Base-by-base conservation (phyloP, 2,329 filamentous ascomycete species). In the Cladosporium halotolerans region DNA sequence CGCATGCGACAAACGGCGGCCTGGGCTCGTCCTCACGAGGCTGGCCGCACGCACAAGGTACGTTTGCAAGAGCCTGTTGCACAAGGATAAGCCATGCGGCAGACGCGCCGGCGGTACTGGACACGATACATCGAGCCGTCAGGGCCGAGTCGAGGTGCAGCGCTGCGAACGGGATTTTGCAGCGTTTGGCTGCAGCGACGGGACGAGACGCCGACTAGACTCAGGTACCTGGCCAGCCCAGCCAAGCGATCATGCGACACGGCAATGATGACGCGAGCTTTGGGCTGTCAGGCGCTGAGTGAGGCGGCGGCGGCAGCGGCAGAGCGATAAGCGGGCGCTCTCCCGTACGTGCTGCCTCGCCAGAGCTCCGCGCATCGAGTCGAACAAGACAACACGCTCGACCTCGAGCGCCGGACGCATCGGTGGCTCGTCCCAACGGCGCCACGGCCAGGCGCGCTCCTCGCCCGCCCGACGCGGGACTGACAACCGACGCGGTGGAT, bases 1-100 rank as follows among this genome's bases (percentile, higher is more conserved):
- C 69, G 36, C 63, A 63, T 39, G 68, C 70, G 45, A 68, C 73
- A 50, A 65, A 67, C 61, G 69, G 64, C 53, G 44, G 48, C 38
- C 31, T 51, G n/a, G 48, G 48, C 10, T 40, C 48, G n/a, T 31
- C 39, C 13, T 40, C 48, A 9, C 48, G 28, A 23, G 48, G 48
- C 3, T 51, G 48, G 48, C 48, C 48, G 31, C 19, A 40, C 32
- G 40, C 48, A 44, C 48, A 51, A 51, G 48, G 48, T 51, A 51
- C 40, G 48, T 51, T 39, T 36, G 31, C 11, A 50, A 51, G 48
- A 51, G 48, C 41, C 10, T 36, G 48, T 44, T 18, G 39, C 48
- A 51, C 48, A 51, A 31, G 40, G 48, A 44, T 38, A n/a, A 14
- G 48, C 39, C 16, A 23, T 23, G 40, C 40, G 40, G 31, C 11